phyloP scores from a whole-genome alignment of 352 stramenopile genomes.

The Poterioochromonas sp. region DNA sequence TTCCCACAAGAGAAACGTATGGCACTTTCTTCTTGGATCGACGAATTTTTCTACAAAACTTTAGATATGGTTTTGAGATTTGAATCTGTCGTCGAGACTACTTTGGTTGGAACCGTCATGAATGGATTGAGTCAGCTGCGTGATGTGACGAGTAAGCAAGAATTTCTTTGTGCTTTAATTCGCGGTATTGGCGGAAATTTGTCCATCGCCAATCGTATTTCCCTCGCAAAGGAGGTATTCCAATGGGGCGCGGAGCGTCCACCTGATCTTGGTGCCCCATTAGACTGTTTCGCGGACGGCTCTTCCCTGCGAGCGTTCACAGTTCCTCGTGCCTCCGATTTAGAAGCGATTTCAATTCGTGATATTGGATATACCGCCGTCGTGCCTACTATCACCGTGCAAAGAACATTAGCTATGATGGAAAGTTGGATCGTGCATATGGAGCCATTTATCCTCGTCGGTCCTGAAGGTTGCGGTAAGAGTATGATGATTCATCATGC shows the following conservation, averaged over 20 bases:
- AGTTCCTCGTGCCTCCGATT: slow-evolving; percentile 50
- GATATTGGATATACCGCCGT: slow-evolving; percentile 35
- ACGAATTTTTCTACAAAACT: slow-evolving; percentile 76
- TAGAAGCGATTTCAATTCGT: not conserved
- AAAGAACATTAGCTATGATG: slow-evolving; percentile 68
- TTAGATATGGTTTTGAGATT: slow-evolving; percentile 72
- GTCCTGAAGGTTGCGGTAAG: slow-evolving; percentile 82
- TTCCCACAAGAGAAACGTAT: slow-evolving; percentile 52
- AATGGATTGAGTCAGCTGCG: slow-evolving; percentile 76
- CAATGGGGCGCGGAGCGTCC: slow-evolving; percentile 67
- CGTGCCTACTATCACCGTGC: slow-evolving; percentile 41
- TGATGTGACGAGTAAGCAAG: slow-evolving; percentile 55
- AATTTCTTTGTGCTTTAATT: slow-evolving; percentile 80
- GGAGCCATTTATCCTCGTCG: slow-evolving; percentile 87
- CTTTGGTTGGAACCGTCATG: slow-evolving; percentile 80
- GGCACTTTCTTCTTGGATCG: slow-evolving; percentile 68
- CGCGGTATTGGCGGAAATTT: slow-evolving; percentile 82
- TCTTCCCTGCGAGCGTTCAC: slow-evolving; percentile 60
- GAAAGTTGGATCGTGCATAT: slow-evolving; percentile 78
- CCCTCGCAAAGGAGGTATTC: slow-evolving; percentile 80
- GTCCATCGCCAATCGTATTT: slow-evolving; percentile 54
- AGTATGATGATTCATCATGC: slow-evolving; percentile 83
- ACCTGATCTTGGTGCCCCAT: slow-evolving; percentile 64
- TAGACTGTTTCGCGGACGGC: slow-evolving; percentile 74
- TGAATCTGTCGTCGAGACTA: slow-evolving; percentile 74